Base-by-base conservation (phyloP, 108 stramenopile species). In the Asterionellopsis glacialis region DNA sequence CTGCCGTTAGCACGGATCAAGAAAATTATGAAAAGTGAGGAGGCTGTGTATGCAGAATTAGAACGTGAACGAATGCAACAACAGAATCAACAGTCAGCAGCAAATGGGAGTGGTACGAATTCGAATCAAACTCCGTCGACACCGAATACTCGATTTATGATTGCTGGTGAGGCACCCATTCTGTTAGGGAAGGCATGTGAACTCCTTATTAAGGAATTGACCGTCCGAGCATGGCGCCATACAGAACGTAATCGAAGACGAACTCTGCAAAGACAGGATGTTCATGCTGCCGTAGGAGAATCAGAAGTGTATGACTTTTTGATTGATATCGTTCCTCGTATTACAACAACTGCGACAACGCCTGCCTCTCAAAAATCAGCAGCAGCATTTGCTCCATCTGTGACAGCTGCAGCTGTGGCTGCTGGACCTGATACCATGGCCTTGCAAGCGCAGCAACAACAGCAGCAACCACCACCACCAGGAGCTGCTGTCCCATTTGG, bases 1-100 rank as follows among this genome's bases (percentile, higher is more conserved):
- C 74, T 91, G 6, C 90, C 90, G 6, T 75, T 97, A 48, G 94
- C 94, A 10, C 74, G 94, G 23, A 91, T 97, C 60, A 97, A 97
- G 81, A 90, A 95, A 49, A 97, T 97, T 59, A 97, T 97, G 96
- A 97, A 97, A 68, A 81, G 75, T 49, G 96, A 97, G 67, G 96
- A 95, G 57, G 74, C 70, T 25, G 65, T 87, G 16, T 52, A 70
- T 33, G 69, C 69, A 26, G 77, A 76, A 43, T 19, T 79, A 51
- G 77, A 76, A 45, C 62, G 57, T 38, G 72, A 76, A 22, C 55
- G 64, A 45, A 22, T 61, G 48, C 45, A 51, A 24, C 63, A 72
- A 51, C 57, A 63, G 15, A 41, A 28, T 3, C 33, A 33, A 7
- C 33, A 33, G 33, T 33, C 33, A 33, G 27, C n/a, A 13, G 43